phyloP scores from a whole-genome alignment of 2,329 filamentous ascomycete genomes.

The Pseudogymnoascus destructans region DNA sequence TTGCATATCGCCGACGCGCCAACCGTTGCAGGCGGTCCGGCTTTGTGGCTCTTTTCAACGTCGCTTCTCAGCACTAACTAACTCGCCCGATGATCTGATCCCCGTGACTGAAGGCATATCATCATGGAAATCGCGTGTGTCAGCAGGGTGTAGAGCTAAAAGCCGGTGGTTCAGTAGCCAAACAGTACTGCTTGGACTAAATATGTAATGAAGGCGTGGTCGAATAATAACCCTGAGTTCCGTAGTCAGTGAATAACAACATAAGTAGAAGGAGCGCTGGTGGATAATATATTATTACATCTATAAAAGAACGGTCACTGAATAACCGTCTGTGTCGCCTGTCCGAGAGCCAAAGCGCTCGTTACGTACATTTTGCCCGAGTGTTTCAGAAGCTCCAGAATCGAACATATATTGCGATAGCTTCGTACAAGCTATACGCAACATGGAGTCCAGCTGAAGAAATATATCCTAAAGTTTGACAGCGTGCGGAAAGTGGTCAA shows the following conservation, averaged over 20 bases:
- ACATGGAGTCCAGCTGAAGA: neutral
- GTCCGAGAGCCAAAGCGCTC: neutral
- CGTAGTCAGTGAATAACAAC: neutral
- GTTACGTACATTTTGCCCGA: conserved; percentile 4
- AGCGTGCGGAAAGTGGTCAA: neutral
- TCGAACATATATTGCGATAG: conserved; percentile 4
- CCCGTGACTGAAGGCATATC: neutral
- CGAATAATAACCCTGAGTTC: neutral
- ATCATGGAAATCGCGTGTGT: neutral
- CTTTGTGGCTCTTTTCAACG: conserved; percentile 9
- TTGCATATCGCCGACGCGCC: conserved; percentile 8
- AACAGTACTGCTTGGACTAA: neutral
- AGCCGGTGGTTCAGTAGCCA: neutral
- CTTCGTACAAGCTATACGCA: neutral
- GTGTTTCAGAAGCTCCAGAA: neutral
- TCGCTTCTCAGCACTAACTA: conserved; percentile 4
- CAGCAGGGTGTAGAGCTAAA: neutral
- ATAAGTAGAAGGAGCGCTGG: neutral
- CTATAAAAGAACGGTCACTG: neutral
- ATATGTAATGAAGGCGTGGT: neutral
- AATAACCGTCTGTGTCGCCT: neutral
- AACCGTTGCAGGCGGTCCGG: conserved; percentile 8
- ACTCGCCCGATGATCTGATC: conserved; percentile 7
- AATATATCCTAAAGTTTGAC: neutral
- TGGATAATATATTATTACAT: neutral